Percentiles rank a stretch among this genome's conserved stretches.
These are phyloP conservation scores for Venturiaceae sp. DNA, from an alignment of 2,329 filamentous ascomycete species.

Conservation along the genomic window DNA sequence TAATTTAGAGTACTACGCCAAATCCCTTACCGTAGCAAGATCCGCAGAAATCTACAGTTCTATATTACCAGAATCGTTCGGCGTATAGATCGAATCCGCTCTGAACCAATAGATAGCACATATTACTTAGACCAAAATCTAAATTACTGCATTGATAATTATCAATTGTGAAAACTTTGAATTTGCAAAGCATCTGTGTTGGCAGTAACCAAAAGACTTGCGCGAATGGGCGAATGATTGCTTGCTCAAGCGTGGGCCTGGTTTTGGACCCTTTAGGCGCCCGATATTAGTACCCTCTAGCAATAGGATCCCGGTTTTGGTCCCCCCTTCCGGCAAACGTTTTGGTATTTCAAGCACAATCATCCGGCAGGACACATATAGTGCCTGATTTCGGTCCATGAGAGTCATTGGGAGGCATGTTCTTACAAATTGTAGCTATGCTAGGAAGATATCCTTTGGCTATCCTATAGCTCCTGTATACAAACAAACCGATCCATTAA, in stretches of 20 bases:
- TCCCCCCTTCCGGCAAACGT: background rate
- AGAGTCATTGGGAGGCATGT: background rate
- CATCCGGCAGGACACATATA: slow-evolving; percentile 4
- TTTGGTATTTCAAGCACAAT: slow-evolving; percentile 4
- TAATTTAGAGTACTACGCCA: slow-evolving; percentile 7
- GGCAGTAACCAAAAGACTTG: background rate
- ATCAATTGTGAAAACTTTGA: no score
- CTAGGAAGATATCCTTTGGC: background rate
- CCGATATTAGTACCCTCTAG: background rate
- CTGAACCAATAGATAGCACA: background rate
- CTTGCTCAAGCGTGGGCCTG: background rate
- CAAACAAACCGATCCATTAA: no score
- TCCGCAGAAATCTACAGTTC: slow-evolving; percentile 10
- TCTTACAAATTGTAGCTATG: slow-evolving; percentile 3
- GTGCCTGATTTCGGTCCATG: slow-evolving; percentile 3
- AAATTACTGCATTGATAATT: no score
- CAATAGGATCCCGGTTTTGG: background rate
- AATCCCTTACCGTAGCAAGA: slow-evolving; percentile 10
- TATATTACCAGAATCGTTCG: slow-evolving; percentile 7
- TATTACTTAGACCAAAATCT: no score
- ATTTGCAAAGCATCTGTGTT: background rate
- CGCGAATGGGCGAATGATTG: background rate
- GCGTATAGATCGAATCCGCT: slow-evolving; percentile 9
- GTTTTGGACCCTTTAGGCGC: background rate
- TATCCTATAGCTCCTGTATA: no score